phyloP scores from a whole-genome alignment of 495 filamentous ascomycete species.

The Bryoglossum gracile region DNA sequence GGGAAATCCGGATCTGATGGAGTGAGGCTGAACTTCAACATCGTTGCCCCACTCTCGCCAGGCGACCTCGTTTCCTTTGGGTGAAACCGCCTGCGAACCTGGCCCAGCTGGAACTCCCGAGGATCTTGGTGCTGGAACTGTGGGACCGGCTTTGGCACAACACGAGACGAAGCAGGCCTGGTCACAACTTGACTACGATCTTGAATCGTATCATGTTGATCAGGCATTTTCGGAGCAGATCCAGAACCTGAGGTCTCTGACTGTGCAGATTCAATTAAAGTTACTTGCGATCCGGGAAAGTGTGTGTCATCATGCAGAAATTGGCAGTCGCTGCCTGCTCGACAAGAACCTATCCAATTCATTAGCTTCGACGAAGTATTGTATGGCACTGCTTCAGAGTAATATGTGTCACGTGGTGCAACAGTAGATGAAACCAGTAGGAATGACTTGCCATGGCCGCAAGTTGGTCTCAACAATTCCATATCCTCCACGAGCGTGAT shows the following conservation, averaged over 20 bases:
- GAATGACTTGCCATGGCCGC: background rate
- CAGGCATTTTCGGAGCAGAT: background rate
- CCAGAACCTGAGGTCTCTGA: slow-evolving; percentile 2
- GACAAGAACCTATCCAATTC: slow-evolving; percentile 18
- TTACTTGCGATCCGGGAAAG: slow-evolving; percentile 2
- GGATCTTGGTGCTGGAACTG: slow-evolving; percentile 59
- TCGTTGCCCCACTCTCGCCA: slow-evolving; percentile 36
- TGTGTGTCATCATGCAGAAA: slow-evolving; percentile 22
- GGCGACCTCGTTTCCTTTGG: slow-evolving; percentile 51
- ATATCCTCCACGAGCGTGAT: slow-evolving; percentile 8
- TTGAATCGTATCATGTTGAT: slow-evolving; percentile 13
- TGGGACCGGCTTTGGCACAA: slow-evolving; percentile 59
- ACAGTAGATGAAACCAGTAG: background rate
- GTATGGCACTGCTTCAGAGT: no score
- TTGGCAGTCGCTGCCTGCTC: slow-evolving; percentile 20
- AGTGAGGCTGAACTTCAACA: slow-evolving; percentile 52
- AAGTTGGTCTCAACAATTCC: slow-evolving; percentile 1
- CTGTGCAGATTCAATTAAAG: background rate
- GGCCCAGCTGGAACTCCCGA: slow-evolving; percentile 67
- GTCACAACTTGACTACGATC: slow-evolving; percentile 23
- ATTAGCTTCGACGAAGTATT: slow-evolving; percentile 14
- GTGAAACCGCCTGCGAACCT: slow-evolving; percentile 64
- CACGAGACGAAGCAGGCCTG: slow-evolving; percentile 32
- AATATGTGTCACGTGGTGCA: slow-evolving; percentile 21
- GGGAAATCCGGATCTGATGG: slow-evolving; percentile 54